A percentile compares a stretch with the other conserved stretches of the same genome.
phyloP scores from a whole-genome alignment of 2,329 filamentous ascomycete species.

The Fusarium caatingaense region DNA sequence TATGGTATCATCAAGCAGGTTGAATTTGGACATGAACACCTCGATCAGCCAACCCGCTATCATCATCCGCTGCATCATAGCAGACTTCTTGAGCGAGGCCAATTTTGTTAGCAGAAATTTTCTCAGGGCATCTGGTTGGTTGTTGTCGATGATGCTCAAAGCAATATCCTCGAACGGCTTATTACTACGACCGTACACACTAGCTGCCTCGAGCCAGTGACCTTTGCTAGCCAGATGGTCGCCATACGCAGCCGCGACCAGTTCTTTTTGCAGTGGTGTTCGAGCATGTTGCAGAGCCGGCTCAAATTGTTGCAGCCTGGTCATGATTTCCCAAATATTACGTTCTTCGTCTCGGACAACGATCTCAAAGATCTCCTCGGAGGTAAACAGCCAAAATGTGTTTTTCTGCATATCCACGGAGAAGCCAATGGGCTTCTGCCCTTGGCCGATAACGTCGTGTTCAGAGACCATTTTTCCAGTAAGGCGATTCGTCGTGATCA shows the following conservation, averaged over 20 bases:
- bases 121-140: slow-evolving; percentile 88
- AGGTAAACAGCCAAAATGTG: slow-evolving; percentile 96
- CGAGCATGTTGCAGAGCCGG: slow-evolving; percentile 86
- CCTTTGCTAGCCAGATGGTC: slow-evolving; percentile 87
- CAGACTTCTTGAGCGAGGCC: slow-evolving; percentile 81
- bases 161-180: slow-evolving; percentile 98
- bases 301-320: slow-evolving; percentile 88
- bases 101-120: slow-evolving; percentile 91
- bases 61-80: slow-evolving; percentile 94
- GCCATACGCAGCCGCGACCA: slow-evolving; percentile 89
- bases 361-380: slow-evolving; percentile 91
- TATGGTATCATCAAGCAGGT: slow-evolving; percentile 93
- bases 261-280: slow-evolving; percentile 84
- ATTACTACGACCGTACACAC: slow-evolving; percentile 92
- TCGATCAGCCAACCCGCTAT: slow-evolving; percentile 95
- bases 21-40: slow-evolving; percentile 96
- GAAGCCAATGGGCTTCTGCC: slow-evolving; percentile 83
- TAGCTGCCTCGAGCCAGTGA: slow-evolving; percentile 85
- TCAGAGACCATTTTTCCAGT: slow-evolving; percentile 89
- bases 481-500: slow-evolving; percentile 88
- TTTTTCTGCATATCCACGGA: slow-evolving; percentile 93
- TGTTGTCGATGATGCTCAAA: slow-evolving; percentile 87
- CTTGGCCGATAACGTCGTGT: slow-evolving; percentile 83
- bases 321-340: slow-evolving; percentile 94
- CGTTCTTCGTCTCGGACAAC: slow-evolving; percentile 90